Evolutionary conservation across 176 grass and related monocot species (phyloP), one percentile per base, ranked within the genome.

Genomic region (Oryza rufipogon): DNA sequence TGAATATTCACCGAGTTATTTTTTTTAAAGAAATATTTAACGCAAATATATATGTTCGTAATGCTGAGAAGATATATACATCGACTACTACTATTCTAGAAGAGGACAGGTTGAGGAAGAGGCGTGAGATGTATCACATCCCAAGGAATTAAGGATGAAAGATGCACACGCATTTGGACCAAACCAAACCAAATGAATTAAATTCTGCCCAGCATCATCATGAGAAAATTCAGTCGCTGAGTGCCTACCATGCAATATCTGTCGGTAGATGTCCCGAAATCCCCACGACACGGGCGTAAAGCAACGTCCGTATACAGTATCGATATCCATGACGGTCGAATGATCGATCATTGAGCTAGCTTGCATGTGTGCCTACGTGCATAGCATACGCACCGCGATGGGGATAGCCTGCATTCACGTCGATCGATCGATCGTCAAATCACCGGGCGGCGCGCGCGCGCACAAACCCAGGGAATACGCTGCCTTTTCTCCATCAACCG

Each of bases 191-290:
- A 60, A 79, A 65, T 76, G 61, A 42, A 4, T 25, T 36, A 44
- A 54, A 54, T 19, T 54, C 51, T 54, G 14, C 38, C 60, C 84
- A 28, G 25, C 87, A 76, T 39, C 65, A 84, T 68, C 36, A 80
- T 61, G 39, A 19, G 30, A 71, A 11, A 51, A 54, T 22, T 16
- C 52, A 20, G 33, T 52, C 16, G 39, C 64, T 5, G 72, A 20
- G 72, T 67, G 71, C 70, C 77, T 17, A 80, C 70, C 54, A 13
- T 33, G 42, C 65, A 3, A 26, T 23, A 68, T 39, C 2, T 83
- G 88, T 83, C 84, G 84, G 84, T 46, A 74, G 84, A 78, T 74
- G 60, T 74, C 74, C 79, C 74, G 68, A 83, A 74, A 78, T 1
- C 19, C 14, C 11, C 68, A 68, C 73, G 84, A 83, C 79, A 90